A percentile compares a stretch with the other conserved stretches of the same genome.
phyloP scores from a whole-genome alignment of 2,329 filamentous ascomycete species.

The Didymella sp. region DNA sequence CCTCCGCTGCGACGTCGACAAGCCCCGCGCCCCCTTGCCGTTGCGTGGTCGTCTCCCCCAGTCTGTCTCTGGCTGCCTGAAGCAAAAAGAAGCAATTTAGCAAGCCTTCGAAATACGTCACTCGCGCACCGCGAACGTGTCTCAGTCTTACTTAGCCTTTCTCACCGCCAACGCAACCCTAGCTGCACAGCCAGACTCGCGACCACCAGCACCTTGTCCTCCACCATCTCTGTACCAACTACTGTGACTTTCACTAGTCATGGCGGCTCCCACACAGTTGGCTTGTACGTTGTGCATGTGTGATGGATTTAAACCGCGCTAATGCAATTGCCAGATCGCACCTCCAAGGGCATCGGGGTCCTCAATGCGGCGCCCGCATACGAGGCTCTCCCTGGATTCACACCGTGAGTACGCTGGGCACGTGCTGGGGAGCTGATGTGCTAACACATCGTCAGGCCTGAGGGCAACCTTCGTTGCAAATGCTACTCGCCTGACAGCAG shows the following conservation, averaged over 20 bases:
- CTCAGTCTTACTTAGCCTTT: conserved; percentile 41
- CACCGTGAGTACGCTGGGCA: conserved; percentile 53
- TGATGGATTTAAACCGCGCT: conserved; percentile 14
- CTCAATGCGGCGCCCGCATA: conserved; percentile 92
- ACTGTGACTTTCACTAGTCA: conserved; percentile 91
- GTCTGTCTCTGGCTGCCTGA: conserved; percentile 36
- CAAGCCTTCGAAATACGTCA: conserved; percentile 39
- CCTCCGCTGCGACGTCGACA: conserved; percentile 21
- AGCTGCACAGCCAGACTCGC: conserved; percentile 40
- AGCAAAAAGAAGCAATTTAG: conserved; percentile 11
- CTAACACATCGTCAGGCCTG: conserved; percentile 65
- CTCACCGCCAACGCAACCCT: conserved; percentile 36
- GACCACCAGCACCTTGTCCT: conserved; percentile 42
- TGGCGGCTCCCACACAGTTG: conserved; percentile 93
- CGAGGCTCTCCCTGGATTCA: conserved; percentile 80
- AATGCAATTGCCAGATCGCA: conserved; percentile 68
- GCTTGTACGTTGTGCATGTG: conserved; percentile 65
- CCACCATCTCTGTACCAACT: conserved; percentile 35
- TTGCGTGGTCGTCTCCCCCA: conserved; percentile 40
- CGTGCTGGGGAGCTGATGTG: neutral
- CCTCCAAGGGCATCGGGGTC: conserved; percentile 93
- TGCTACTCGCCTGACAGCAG: conserved; percentile 94
- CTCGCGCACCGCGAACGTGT: conserved; percentile 37
- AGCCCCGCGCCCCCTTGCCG: conserved; percentile 35
- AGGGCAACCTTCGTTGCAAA: conserved; percentile 94